These are phyloP conservation scores for Thielaviopsis punctulata DNA, from an alignment of 2,329 filamentous ascomycete genomes.

Conservation along the genomic window DNA sequence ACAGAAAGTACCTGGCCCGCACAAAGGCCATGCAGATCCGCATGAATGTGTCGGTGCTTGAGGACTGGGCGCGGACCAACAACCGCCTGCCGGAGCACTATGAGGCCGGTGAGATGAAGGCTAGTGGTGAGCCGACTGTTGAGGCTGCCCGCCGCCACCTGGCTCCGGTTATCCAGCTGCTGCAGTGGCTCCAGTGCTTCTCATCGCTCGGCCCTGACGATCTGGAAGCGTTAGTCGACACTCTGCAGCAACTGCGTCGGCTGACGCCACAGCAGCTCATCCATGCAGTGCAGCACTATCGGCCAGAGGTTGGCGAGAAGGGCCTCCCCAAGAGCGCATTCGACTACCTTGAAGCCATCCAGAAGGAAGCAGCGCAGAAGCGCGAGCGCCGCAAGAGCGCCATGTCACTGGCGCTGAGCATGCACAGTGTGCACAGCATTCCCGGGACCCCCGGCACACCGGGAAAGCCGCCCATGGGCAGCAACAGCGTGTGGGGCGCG, in stretches of 20 bases:
- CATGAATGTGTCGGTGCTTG: slow-evolving; percentile 90
- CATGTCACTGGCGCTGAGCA: slow-evolving; percentile 25
- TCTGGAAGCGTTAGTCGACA: slow-evolving; percentile 71
- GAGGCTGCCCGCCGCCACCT: slow-evolving; percentile 74
- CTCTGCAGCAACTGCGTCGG: slow-evolving; percentile 72
- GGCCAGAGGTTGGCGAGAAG: slow-evolving; percentile 90
- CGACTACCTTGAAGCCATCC: slow-evolving; percentile 67
- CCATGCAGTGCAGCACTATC: slow-evolving; percentile 82
- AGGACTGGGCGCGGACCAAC: slow-evolving; percentile 90
- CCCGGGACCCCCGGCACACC: slow-evolving; percentile 28
- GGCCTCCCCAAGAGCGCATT: slow-evolving; percentile 72
- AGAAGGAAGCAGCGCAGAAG: slow-evolving; percentile 52
- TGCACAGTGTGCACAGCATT: slow-evolving; percentile 20
- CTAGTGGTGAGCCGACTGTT: slow-evolving; percentile 71
- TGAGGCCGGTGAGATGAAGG: slow-evolving; percentile 74
- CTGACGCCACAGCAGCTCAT: slow-evolving; percentile 78
- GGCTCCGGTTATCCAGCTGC: slow-evolving; percentile 74
- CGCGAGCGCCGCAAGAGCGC: slow-evolving; percentile 35
- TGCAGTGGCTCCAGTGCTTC: slow-evolving; percentile 97
- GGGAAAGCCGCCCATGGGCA: slow-evolving; percentile 27
- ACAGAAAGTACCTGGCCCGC: slow-evolving; percentile 78
- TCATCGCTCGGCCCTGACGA: slow-evolving; percentile 78
- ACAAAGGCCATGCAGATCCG: slow-evolving; percentile 99
- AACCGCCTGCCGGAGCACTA: slow-evolving; percentile 92
- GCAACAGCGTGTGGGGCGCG: slow-evolving; percentile 25